Evolutionary conservation across 2,329 filamentous ascomycete genomes (phyloP).

Genomic region (Calonectria pauciramosa): DNA sequence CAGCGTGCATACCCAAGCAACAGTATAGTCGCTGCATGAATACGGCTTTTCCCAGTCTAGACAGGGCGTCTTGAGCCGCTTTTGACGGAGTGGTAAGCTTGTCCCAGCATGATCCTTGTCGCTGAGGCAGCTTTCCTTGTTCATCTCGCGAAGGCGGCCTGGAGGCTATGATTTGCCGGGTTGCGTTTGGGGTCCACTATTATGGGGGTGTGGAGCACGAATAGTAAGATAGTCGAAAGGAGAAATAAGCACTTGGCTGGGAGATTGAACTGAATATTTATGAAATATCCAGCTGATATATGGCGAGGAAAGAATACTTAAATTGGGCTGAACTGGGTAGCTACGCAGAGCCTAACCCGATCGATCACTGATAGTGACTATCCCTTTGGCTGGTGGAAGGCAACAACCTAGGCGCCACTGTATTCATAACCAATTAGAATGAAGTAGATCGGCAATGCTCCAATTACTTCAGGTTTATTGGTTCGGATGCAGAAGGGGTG

Average conservation of each 20-base stretch:
- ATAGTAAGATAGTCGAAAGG: background rate
- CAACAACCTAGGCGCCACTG: background rate
- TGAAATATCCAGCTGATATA: background rate
- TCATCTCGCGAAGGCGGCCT: background rate
- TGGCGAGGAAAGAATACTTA: background rate
- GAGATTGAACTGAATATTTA: background rate
- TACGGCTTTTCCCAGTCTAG: background rate
- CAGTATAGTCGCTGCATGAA: slow-evolving; percentile 24
- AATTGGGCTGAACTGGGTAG: background rate
- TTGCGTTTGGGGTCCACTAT: background rate
- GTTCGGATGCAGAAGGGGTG: too few relatives aligned
- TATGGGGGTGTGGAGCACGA: background rate
- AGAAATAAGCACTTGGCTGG: background rate
- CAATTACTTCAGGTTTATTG: background rate
- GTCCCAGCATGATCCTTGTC: background rate
- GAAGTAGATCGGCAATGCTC: background rate
- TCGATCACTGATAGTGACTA: background rate
- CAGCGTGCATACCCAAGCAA: slow-evolving; percentile 51
- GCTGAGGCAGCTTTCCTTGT: background rate
- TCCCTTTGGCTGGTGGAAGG: background rate
- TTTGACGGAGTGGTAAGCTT: background rate
- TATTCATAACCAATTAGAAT: background rate
- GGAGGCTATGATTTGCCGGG: background rate
- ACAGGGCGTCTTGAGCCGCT: background rate
- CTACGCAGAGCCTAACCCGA: background rate